These are phyloP conservation scores for Russula virescens DNA, from an alignment of 768 basidiomycete genomes.

Conservation along the genomic window DNA sequence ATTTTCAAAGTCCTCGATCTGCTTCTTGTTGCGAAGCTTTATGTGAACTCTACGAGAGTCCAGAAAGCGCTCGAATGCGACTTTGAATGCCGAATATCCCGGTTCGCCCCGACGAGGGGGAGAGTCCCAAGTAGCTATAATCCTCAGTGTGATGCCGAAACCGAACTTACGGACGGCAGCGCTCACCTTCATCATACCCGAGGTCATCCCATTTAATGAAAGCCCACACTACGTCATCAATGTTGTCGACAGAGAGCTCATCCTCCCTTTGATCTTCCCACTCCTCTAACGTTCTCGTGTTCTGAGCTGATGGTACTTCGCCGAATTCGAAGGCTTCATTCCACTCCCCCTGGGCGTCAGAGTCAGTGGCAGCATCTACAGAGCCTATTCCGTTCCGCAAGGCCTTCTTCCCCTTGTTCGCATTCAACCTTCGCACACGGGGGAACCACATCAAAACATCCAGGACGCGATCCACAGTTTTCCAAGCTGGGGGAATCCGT, in stretches of 20 bases:
- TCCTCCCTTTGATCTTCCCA: conserved; percentile 47
- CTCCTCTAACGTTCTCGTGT: conserved; percentile 55
- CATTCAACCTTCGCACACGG: conserved; percentile 25
- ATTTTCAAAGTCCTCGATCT: conserved; percentile 42
- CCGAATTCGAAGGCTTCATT: conserved; percentile 49
- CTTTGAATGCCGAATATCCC: conserved; percentile 57
- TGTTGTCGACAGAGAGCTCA: conserved; percentile 44
- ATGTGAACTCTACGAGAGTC: conserved; percentile 56
- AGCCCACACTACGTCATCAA: conserved; percentile 65
- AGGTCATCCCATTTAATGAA: conserved; percentile 94
- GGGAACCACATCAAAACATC: conserved; percentile 68
- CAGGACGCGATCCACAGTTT: conserved; percentile 86
- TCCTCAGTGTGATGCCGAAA: not conserved
- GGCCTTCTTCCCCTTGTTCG: conserved; percentile 26
- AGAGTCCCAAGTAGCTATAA: conserved; percentile 85
- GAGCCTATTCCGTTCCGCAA: conserved; percentile 28
- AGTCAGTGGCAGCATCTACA: conserved; percentile 29
- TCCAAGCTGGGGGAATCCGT: conserved; percentile 76
- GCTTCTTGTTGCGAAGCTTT: conserved; percentile 40
- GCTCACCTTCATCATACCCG: conserved; percentile 84
- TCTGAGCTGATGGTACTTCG: conserved; percentile 50
- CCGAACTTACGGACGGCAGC: conserved; percentile 8
- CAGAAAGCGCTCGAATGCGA: conserved; percentile 64
- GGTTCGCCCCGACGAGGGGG: conserved; percentile 59
- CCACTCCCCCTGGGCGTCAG: conserved; percentile 27